Evolutionary conservation across 352 stramenopile species (phyloP).

Genomic region (Stramenopiles sp.): DNA sequence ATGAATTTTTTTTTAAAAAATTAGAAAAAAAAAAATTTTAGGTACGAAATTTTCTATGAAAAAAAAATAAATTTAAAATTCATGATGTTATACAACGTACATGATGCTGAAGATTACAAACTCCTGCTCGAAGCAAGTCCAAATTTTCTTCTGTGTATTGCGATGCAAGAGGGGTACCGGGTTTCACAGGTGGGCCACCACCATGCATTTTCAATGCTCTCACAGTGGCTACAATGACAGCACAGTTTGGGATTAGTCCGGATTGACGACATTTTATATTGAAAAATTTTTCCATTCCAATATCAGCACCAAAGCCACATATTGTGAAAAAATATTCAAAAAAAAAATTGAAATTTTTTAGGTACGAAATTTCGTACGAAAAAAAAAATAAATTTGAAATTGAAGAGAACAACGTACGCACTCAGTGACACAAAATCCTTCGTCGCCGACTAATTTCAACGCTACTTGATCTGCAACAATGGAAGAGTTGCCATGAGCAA

Average conservation of each 20-base stretch:
- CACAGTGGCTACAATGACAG: slow-evolving; percentile 85
- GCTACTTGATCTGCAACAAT: slow-evolving; percentile 84
- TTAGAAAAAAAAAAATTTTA: too few relatives aligned
- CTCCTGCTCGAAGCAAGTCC: slow-evolving; percentile 52
- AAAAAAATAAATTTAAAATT: too few relatives aligned
- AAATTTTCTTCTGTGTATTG: slow-evolving; percentile 81
- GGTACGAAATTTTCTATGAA: too few relatives aligned
- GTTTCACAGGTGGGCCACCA: slow-evolving; percentile 63
- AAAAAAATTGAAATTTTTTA: too few relatives aligned
- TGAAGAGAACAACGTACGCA: too few relatives aligned
- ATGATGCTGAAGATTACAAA: slow-evolving; percentile 65
- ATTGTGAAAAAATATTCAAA: too few relatives aligned
- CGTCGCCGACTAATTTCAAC: slow-evolving; percentile 53
- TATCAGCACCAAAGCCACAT: slow-evolving; percentile 83
- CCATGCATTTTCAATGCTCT: slow-evolving; percentile 94
- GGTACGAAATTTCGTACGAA: too few relatives aligned
- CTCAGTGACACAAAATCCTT: slow-evolving; percentile 76
- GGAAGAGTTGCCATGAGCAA: slow-evolving; percentile 79
- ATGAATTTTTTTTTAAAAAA: too few relatives aligned
- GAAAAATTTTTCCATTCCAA: slow-evolving; percentile 89
- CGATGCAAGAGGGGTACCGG: slow-evolving; percentile 33
- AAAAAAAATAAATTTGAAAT: too few relatives aligned
- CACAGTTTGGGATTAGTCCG: slow-evolving; percentile 68
- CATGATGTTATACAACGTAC: too few relatives aligned
- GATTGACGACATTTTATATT: slow-evolving; percentile 91